phyloP scores from a whole-genome alignment of 1,139 yeast genomes.

The Hanseniaspora uvarum region DNA sequence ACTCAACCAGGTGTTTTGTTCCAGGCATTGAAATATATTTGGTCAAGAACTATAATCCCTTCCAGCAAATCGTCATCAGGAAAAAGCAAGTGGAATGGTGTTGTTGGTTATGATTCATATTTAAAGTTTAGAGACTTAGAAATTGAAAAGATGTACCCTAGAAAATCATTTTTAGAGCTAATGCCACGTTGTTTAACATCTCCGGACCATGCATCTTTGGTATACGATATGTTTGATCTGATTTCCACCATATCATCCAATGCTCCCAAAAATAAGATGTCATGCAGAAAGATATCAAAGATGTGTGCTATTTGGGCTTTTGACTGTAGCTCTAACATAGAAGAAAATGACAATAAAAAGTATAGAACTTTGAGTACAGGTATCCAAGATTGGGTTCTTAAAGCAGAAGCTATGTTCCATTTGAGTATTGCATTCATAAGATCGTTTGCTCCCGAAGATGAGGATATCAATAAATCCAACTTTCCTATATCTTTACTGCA shows the following conservation, averaged over 20 bases:
- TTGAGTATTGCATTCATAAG: slow-evolving; percentile 64
- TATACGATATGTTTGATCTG: slow-evolving; percentile 74
- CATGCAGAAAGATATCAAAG: slow-evolving; percentile 69
- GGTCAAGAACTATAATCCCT: slow-evolving; percentile 61
- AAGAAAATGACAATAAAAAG: slow-evolving; percentile 21
- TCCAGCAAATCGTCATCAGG: background rate
- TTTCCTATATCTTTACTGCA: slow-evolving; percentile 57
- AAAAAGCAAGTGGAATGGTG: slow-evolving; percentile 35
- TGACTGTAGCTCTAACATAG: slow-evolving; percentile 25
- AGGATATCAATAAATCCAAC: slow-evolving; percentile 26
- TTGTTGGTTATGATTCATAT: slow-evolving; percentile 81
- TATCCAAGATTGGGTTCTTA: slow-evolving; percentile 63
- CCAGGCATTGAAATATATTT: slow-evolving; percentile 65
- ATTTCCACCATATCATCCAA: slow-evolving; percentile 74
- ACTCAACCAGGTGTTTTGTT: slow-evolving; percentile 61
- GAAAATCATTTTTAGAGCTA: slow-evolving; percentile 60
- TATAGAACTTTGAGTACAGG: slow-evolving; percentile 54
- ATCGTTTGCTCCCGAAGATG: slow-evolving; percentile 64
- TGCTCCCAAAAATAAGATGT: slow-evolving; percentile 64
- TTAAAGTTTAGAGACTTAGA: slow-evolving; percentile 58
- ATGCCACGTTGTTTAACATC: slow-evolving; percentile 79
- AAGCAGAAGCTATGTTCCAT: slow-evolving; percentile 81
- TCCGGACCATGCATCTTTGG: slow-evolving; percentile 81
- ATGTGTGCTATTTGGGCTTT: slow-evolving; percentile 90
- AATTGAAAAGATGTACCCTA: slow-evolving; percentile 53